Evolutionary conservation across 139 green algal genomes (phyloP).

Genomic region (Coccomyxa sp.): DNA sequence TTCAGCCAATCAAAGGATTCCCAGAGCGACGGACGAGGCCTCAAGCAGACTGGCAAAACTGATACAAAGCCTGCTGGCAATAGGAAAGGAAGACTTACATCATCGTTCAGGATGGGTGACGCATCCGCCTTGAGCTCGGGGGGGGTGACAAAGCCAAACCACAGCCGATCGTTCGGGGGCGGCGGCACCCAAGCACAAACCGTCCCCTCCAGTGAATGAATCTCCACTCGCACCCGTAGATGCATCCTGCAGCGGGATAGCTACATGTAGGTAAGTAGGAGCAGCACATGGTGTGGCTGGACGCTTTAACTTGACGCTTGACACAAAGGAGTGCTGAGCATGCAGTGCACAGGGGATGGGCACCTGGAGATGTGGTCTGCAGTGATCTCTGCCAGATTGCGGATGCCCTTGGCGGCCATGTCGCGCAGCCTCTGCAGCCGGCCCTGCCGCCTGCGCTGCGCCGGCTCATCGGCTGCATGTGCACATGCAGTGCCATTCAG

Average conservation of each 20-base stretch:
- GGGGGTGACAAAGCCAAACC: constrained; percentile 39
- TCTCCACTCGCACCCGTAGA: constrained; percentile 37
- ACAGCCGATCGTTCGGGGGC: constrained; percentile 45
- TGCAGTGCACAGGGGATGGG: neutral
- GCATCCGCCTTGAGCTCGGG: constrained; percentile 29
- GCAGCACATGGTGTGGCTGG: neutral
- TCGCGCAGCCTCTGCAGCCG: constrained; percentile 14
- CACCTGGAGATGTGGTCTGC: constrained; percentile 26
- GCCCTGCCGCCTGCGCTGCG: neutral
- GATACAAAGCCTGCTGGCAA: neutral
- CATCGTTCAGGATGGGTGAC: constrained; percentile 1
- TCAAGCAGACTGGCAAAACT: neutral
- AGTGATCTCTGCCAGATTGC: constrained; percentile 20
- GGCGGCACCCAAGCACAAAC: constrained; percentile 47
- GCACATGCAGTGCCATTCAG: neutral
- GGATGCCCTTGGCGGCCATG: constrained; percentile 13
- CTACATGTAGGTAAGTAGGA: neutral
- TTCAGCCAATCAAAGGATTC: neutral
- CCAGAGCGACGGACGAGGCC: neutral
- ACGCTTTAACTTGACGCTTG: neutral
- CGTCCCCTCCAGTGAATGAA: constrained; percentile 33
- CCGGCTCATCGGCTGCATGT: too few relatives aligned
- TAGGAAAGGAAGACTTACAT: neutral
- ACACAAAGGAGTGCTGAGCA: neutral
- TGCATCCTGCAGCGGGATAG: constrained; percentile 30